Conservation (phyloP, 106 monocot species). For the Narthecium ossifragum region DNA sequence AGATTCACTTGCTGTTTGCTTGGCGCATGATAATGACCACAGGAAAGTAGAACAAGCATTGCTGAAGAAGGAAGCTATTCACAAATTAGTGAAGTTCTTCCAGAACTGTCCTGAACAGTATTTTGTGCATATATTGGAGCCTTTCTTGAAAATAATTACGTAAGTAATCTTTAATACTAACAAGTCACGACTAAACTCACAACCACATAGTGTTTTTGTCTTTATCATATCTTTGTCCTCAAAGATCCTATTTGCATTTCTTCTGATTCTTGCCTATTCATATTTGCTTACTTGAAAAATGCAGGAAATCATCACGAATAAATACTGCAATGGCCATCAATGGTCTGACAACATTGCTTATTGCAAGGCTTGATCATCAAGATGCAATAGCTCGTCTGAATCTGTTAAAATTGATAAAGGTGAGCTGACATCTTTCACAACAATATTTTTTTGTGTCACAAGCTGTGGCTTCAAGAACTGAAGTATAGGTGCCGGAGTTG, state of each 20-base stretch:
- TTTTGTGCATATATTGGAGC: slow-evolving; percentile 93
- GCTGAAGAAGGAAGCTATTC: slow-evolving; percentile 94
- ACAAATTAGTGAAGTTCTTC: slow-evolving; percentile 91
- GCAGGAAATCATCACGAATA: slow-evolving; percentile 94
- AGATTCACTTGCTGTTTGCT: slow-evolving; percentile 88
- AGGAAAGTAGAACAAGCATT: slow-evolving; percentile 91
- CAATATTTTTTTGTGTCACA: too few relatives aligned
- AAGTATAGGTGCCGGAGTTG: too few relatives aligned
- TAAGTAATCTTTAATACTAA: too few relatives aligned
- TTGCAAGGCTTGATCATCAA: slow-evolving; percentile 93
- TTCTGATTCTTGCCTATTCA: not conserved
- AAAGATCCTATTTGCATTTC: not conserved
- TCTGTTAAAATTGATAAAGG: slow-evolving; percentile 96
- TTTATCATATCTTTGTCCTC: not conserved
- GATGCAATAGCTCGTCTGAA: slow-evolving; percentile 95
- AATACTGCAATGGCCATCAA: slow-evolving; percentile 93
- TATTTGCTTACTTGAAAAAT: not conserved
- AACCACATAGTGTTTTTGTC: not conserved
- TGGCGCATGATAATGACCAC: slow-evolving; percentile 92
- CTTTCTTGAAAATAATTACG: slow-evolving; percentile 98
- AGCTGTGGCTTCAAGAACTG: too few relatives aligned
- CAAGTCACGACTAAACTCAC: too few relatives aligned
- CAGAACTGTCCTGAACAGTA: slow-evolving; percentile 86
- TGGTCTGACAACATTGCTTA: slow-evolving; percentile 85
- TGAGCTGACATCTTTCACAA: slow-evolving; percentile 13